phyloP scores from a whole-genome alignment of 805 yeast genomes.

The Wickerhamomyces kurtzmanii region DNA sequence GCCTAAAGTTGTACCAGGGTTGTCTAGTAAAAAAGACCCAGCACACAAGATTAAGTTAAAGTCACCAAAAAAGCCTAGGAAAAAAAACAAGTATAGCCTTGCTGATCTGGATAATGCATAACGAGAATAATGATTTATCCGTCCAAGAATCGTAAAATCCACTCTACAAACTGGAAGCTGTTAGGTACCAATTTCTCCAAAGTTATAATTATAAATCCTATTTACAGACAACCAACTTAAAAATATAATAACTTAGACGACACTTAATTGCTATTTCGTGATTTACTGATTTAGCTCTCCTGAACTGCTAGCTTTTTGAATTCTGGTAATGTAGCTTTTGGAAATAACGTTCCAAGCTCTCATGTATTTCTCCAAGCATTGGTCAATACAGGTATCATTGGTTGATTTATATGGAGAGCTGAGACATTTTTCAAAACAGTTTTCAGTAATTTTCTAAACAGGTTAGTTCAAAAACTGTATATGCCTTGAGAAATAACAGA shows the following conservation, averaged over 20 bases:
- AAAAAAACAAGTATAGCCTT: neutral
- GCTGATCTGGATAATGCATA: neutral
- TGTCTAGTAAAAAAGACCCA: too few species aligned
- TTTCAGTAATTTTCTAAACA: slow-evolving; percentile 70
- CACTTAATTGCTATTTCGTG: too few species aligned
- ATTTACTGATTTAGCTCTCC: too few species aligned
- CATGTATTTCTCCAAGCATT: slow-evolving; percentile 83
- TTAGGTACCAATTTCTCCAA: too few species aligned
- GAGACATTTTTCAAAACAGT: slow-evolving; percentile 79
- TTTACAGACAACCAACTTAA: too few species aligned
- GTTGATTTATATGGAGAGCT: slow-evolving; percentile 44
- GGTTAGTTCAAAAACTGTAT: neutral
- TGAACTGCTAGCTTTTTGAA: slow-evolving; percentile 45
- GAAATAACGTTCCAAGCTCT: slow-evolving; percentile 84
- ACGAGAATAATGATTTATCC: too few species aligned
- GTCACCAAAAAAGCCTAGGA: slow-evolving; percentile 1
- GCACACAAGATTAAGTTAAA: too few species aligned
- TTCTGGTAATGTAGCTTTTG: slow-evolving; percentile 64
- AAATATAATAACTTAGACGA: too few species aligned
- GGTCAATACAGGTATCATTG: slow-evolving; percentile 61
- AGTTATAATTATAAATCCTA: too few species aligned
- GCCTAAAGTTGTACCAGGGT: too few species aligned
- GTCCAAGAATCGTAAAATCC: too few species aligned
- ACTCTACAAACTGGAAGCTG: too few species aligned
- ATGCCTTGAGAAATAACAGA: slow-evolving; percentile 17